phyloP scores from a whole-genome alignment of 177 flowering plant genomes.

The Tripterygium wilfordii region DNA sequence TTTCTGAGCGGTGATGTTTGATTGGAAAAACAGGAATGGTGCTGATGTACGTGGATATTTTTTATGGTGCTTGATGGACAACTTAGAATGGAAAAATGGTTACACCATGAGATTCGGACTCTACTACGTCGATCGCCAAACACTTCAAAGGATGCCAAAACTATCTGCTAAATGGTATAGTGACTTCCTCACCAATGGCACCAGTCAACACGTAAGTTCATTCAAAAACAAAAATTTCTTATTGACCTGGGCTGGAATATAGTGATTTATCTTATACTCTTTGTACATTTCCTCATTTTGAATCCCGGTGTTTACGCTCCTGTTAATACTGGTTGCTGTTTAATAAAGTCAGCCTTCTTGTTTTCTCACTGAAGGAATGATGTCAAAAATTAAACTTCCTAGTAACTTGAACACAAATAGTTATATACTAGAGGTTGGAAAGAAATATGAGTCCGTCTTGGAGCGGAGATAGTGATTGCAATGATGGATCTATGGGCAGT shows the following conservation, averaged over 20 bases:
- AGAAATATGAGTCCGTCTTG: constrained; percentile 13
- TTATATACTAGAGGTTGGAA: too few species aligned
- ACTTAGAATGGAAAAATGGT: constrained; percentile 51
- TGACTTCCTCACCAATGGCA: constrained; percentile 25
- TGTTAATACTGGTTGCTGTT: too few species aligned
- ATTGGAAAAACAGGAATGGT: constrained; percentile 30
- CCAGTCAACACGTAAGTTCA: neutral
- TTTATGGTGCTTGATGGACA: constrained; percentile 56
- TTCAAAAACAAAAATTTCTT: neutral
- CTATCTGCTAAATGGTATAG: constrained; percentile 54
- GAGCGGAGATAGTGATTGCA: constrained; percentile 11
- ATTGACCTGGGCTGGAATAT: too few species aligned
- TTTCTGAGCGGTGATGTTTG: neutral
- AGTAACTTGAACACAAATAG: too few species aligned
- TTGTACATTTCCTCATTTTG: too few species aligned
- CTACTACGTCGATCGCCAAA: constrained; percentile 37
- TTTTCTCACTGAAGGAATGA: too few species aligned
- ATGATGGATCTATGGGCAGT: constrained; percentile 27
- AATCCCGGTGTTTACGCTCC: too few species aligned
- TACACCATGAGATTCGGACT: constrained; percentile 43
- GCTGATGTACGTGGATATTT: constrained; percentile 65
- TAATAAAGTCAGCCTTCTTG: too few species aligned
- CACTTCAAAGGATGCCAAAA: constrained; percentile 43
- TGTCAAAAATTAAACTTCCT: too few species aligned
- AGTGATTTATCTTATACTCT: too few species aligned